Evolutionary conservation across 306 rosid genomes (phyloP).

Genomic region (Lotus japonicus): DNA sequence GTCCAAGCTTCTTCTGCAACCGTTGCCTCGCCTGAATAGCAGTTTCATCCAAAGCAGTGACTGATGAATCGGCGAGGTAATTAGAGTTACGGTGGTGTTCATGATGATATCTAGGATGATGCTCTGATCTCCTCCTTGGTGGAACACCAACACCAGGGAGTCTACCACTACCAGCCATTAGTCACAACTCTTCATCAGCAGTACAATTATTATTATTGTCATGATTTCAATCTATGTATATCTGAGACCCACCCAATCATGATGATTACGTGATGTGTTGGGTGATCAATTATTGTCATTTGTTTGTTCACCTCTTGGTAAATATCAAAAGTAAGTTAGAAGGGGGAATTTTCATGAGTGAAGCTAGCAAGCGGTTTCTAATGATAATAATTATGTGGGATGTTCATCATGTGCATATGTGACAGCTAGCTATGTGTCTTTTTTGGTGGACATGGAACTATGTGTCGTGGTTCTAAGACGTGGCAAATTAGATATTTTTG

Average conservation of each 20-base stretch:
- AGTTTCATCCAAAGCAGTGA: conserved; percentile 31
- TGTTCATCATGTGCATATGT: neutral
- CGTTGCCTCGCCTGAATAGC: conserved; percentile 40
- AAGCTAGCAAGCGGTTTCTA: neutral
- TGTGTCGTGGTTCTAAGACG: too few relatives aligned
- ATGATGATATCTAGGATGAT: neutral
- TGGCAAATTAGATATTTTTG: too few relatives aligned
- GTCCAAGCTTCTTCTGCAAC: conserved; percentile 38
- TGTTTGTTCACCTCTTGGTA: conserved; percentile 19
- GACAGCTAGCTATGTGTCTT: neutral
- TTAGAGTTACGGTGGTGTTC: neutral
- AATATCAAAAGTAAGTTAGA: neutral
- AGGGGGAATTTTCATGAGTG: neutral
- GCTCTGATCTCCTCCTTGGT: conserved; percentile 25
- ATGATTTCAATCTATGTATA: too few relatives aligned
- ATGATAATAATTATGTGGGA: conserved; percentile 7
- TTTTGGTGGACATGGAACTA: too few relatives aligned
- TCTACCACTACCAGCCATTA: conserved; percentile 58
- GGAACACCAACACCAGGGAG: conserved; percentile 51
- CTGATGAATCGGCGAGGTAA: neutral
- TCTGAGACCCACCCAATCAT: conserved; percentile 13
- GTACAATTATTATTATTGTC: too few relatives aligned
- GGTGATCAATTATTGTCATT: too few relatives aligned
- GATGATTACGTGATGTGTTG: neutral
- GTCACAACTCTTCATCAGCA: too few relatives aligned